Evolutionary conservation across 371 early-diverging fungal species (phyloP).

Genomic region (Apophysomyces ossiformis): DNA sequence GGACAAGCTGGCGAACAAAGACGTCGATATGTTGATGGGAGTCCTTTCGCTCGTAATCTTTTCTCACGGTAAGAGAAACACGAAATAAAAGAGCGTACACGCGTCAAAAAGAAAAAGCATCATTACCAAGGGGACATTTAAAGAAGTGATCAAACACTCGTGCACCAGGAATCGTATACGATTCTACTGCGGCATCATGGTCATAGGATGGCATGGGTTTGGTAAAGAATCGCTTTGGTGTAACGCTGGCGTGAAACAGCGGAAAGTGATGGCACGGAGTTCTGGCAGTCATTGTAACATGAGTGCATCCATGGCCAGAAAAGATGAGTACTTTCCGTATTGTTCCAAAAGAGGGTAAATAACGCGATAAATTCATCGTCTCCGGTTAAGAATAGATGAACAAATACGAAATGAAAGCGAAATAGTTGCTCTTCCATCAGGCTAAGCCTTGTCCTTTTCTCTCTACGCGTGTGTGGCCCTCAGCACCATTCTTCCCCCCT

Average conservation of each 20-base stretch:
- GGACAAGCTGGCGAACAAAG: constrained; percentile 65
- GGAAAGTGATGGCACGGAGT: neutral
- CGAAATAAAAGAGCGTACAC: neutral
- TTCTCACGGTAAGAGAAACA: neutral
- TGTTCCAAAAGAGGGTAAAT: too few species aligned
- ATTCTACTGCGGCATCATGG: constrained; percentile 47
- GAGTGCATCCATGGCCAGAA: too few species aligned
- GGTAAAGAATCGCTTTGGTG: neutral
- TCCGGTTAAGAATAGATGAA: too few species aligned
- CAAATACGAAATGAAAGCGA: too few species aligned
- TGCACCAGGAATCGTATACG: constrained; percentile 62
- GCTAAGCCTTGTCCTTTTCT: too few species aligned
- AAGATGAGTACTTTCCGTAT: too few species aligned
- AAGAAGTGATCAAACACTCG: constrained; percentile 65
- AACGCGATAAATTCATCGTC: too few species aligned
- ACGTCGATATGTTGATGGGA: constrained; percentile 44
- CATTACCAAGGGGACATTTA: constrained; percentile 56
- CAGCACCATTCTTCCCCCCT: too few species aligned
- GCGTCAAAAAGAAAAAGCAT: neutral
- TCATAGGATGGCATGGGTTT: neutral
- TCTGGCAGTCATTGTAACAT: neutral
- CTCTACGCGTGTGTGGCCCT: too few species aligned
- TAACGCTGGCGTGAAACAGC: neutral
- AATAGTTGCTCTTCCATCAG: too few species aligned
- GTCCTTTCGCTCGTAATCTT: constrained; percentile 47